These are phyloP conservation scores for Chimonanthus salicifolius DNA, from an alignment of 164 flowering plant genomes.

Conservation along the genomic window DNA sequence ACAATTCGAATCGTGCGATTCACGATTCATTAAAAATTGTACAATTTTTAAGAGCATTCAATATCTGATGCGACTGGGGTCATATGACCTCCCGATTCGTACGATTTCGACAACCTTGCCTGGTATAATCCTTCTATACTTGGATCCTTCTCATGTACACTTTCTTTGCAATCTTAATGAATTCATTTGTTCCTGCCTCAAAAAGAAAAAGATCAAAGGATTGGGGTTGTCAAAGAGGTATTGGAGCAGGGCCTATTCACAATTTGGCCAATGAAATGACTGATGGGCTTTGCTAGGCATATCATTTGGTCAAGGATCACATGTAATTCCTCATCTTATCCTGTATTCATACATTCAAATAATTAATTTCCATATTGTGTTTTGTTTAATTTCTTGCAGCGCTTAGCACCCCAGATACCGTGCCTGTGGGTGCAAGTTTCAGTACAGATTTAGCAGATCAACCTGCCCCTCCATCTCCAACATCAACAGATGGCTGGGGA, in stretches of 20 bases:
- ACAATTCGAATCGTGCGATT: too few species aligned
- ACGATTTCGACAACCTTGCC: too few species aligned
- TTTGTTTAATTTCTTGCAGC: conserved; percentile 23
- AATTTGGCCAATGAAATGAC: neutral
- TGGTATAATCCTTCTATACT: too few species aligned
- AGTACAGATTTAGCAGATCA: conserved; percentile 42
- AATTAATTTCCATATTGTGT: neutral
- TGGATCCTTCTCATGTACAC: too few species aligned
- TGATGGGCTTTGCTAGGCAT: neutral
- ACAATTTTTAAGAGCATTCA: too few species aligned
- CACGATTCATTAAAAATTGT: too few species aligned
- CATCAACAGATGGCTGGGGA: conserved; percentile 98
- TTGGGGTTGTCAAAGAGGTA: too few species aligned
- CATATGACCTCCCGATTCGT: too few species aligned
- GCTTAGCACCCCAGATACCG: conserved; percentile 32
- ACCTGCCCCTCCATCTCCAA: conserved; percentile 65
- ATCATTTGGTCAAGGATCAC: neutral
- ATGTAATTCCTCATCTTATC: neutral
- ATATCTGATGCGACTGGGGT: too few species aligned
- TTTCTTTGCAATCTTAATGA: neutral
- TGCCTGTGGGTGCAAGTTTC: conserved; percentile 34
- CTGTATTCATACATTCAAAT: neutral
- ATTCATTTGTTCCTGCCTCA: too few species aligned
- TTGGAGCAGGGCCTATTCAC: too few species aligned
- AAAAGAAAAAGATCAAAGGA: too few species aligned